Percentiles rank a stretch among this genome's conserved stretches.
phyloP scores from a whole-genome alignment of 2,329 filamentous ascomycete species.

The Sporothrix humicola region DNA sequence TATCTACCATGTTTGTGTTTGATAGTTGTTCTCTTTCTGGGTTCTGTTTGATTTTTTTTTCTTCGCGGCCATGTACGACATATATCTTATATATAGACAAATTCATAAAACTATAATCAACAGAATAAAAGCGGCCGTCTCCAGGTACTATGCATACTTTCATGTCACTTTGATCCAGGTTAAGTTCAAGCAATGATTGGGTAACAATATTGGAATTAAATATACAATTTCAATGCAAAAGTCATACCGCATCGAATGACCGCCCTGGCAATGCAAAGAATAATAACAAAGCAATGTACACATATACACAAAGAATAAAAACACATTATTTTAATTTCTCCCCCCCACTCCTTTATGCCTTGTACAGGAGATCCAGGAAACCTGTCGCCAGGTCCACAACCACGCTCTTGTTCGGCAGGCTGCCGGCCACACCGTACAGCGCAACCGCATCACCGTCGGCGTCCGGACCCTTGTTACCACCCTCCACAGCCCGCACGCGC shows the following conservation, averaged over 20 bases:
- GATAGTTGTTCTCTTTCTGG: neutral
- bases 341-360: conserved; percentile 47
- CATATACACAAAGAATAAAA: neutral
- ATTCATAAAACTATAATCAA: conserved; percentile 6
- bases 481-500: conserved; percentile 71
- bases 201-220: neutral
- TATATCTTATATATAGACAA: conserved; percentile 24
- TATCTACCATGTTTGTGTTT: neutral
- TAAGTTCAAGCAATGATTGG: neutral
- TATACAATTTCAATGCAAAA: neutral
- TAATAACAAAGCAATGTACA: neutral
- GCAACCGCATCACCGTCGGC: conserved; percentile 78
- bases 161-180: neutral
- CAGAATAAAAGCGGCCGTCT: neutral
- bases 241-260: neutral
- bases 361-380: conserved; percentile 92
- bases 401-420: conserved; percentile 92
- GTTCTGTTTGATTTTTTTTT: conserved; percentile 12
- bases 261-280: conserved; percentile 17
- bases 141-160: neutral
- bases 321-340: neutral
- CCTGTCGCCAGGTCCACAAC: conserved; percentile 88
- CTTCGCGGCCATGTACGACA: conserved; percentile 19
- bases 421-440: conserved; percentile 93
- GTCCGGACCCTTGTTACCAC: conserved; percentile 64